Evolutionary conservation across 1,139 yeast genomes (phyloP), one percentile per base, ranked within the genome.

Genomic region (Yamadazyma trypodendri): DNA sequence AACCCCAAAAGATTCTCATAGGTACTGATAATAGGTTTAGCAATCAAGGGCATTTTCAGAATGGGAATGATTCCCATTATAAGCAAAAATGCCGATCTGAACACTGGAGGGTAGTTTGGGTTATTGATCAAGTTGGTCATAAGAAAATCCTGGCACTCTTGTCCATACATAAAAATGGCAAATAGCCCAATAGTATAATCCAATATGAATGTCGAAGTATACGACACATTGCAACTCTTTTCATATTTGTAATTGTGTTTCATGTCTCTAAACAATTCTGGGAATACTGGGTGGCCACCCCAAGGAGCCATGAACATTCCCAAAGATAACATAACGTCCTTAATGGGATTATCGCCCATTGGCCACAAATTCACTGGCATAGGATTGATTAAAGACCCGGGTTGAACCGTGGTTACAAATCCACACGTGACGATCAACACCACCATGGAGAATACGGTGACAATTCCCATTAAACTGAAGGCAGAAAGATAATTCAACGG

Each of bases 221-320:
- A 71, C 2, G 75, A 58, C 12, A 60, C 41, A 36, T 58, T 55
- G 37, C 65, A 54, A 36, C 65, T 55, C 8, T 39, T 38, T 14
- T 45, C 43, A 43, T 50, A 71, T 39, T 65, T 68, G n/a, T 45
- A 32, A 2, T 92, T 90, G 51, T 83, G 90, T 52, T 88, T 76
- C 95, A 86, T 85, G 57, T 86, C 95, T 32, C 83, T 71, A 57
- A 80, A 83, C 36, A 86, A 67, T 52, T 84, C 87, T 2, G 95
- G 95, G 50, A 84, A 84, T 15, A 86, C 86, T 1, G 94, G 89
- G 58, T 86, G 95, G 3, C 95, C 95, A 44, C 95, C 94, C 86
- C 92, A 86, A 12, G 92, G 90, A 7, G 94, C 85, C 82, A 86
- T 82, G 48, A 84, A 75, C 31, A 86, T 72, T 5, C 95, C 95